Evolutionary conservation across 352 stramenopile species (phyloP).

Genomic region (Pythium volutum): DNA sequence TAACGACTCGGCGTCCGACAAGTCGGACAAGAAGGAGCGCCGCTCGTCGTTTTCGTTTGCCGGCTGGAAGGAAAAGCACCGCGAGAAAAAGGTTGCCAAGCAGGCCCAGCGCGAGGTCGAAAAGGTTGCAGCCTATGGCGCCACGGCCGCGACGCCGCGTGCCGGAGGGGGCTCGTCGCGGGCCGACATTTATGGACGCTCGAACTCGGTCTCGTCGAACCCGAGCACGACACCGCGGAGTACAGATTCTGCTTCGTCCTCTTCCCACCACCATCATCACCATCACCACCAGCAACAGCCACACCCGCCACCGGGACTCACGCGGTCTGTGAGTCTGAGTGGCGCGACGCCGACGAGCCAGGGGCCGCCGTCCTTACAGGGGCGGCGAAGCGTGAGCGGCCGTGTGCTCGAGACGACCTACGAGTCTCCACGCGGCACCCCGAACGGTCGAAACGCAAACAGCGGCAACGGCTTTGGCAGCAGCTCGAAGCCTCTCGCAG

Average conservation of each 20-base stretch:
- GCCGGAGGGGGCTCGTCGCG: constrained; percentile 5
- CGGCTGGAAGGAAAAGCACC: constrained; percentile 29
- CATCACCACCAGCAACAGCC: neutral
- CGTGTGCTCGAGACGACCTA: constrained; percentile 11
- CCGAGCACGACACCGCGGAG: neutral
- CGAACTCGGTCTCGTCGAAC: constrained; percentile 17
- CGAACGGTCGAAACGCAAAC: neutral
- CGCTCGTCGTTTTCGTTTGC: constrained; percentile 31
- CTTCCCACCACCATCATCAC: too few relatives aligned
- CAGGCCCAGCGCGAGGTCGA: constrained; percentile 24
- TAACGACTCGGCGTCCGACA: constrained; percentile 1
- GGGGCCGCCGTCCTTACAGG: neutral
- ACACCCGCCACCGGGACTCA: constrained; percentile 2
- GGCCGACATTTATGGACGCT: constrained; percentile 12
- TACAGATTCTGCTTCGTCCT: too few relatives aligned
- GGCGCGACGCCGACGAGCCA: neutral
- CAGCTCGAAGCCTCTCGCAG: neutral
- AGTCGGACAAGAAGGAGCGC: constrained; percentile 23
- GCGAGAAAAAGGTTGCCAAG: constrained; percentile 26
- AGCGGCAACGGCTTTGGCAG: neutral
- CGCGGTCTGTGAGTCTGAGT: constrained; percentile 9
- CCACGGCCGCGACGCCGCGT: constrained; percentile 17
- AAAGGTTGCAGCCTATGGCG: constrained; percentile 20
- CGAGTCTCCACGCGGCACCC: neutral
- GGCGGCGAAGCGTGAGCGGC: constrained; percentile 15